A percentile compares a stretch with the other conserved stretches of the same genome.
phyloP scores from a whole-genome alignment of 805 yeast species.

The Zygosaccharomyces siamensis region DNA sequence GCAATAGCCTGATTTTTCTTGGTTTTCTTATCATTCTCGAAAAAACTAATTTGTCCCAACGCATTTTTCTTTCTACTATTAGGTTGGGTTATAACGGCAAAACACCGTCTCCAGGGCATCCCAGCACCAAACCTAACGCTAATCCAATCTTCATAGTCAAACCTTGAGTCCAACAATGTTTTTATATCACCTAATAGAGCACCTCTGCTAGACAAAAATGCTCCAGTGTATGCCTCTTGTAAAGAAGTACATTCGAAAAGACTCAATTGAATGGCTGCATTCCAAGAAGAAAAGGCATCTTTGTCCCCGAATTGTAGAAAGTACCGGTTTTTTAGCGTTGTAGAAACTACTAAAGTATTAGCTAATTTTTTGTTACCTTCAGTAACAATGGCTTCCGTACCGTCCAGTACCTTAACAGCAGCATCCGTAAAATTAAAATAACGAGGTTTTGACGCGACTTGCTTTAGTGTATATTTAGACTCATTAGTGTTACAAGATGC shows the following conservation, averaged over 20 bases:
- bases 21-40: constrained; percentile 68
- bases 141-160: constrained; percentile 89
- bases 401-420: constrained; percentile 64
- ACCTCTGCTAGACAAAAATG: constrained; percentile 87
- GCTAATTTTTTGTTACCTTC: constrained; percentile 46
- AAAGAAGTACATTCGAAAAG: constrained; percentile 74
- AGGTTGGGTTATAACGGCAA: constrained; percentile 80
- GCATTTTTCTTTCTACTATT: constrained; percentile 38
- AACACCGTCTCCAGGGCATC: constrained; percentile 96
- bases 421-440: constrained; percentile 92
- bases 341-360: constrained; percentile 82
- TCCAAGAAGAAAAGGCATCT: constrained; percentile 69
- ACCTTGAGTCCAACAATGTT: constrained; percentile 77
- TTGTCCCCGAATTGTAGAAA: constrained; percentile 69
- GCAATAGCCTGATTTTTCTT: constrained; percentile 77
- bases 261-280: constrained; percentile 74
- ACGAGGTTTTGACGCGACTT: constrained; percentile 67
- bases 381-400: constrained; percentile 58
- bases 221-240: constrained; percentile 97
- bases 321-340: constrained; percentile 85
- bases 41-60: constrained; percentile 72
- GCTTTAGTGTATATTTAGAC: constrained; percentile 41
- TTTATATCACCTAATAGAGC: constrained; percentile 80
- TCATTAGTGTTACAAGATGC: constrained; percentile 44
- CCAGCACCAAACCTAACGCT: constrained; percentile 94